Conservation (phyloP, 2,329 filamentous ascomycete species). For the Pseudogymnoascus sp. region DNA sequence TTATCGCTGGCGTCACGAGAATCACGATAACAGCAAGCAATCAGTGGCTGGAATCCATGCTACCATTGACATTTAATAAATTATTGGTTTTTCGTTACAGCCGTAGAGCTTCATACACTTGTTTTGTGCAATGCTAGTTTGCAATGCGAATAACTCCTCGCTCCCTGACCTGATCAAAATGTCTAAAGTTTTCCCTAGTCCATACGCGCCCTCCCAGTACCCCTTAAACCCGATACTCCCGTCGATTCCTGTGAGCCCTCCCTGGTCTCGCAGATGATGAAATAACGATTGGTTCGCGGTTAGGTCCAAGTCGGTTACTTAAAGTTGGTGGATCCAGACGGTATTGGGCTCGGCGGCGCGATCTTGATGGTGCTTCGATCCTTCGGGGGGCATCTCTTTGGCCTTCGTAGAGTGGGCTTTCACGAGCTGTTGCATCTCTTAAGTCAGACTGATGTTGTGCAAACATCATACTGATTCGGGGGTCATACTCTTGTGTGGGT, state of each 20-base stretch:
- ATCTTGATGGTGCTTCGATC: constrained; percentile 17
- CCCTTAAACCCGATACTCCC: constrained; percentile 4
- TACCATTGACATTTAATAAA: neutral
- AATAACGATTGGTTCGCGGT: neutral
- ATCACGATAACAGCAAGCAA: neutral
- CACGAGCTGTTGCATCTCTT: constrained; percentile 14
- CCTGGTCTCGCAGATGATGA: constrained; percentile 3
- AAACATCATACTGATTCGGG: constrained; percentile 26
- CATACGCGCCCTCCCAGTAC: neutral
- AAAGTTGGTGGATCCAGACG: constrained; percentile 13
- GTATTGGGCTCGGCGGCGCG: constrained; percentile 19
- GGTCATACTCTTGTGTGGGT: constrained; percentile 22
- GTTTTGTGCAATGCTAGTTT: neutral
- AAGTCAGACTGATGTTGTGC: constrained; percentile 24
- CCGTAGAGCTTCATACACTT: constrained; percentile 1
- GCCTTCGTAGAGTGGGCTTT: constrained; percentile 15
- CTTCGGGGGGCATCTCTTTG: constrained; percentile 13
- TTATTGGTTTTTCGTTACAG: constrained; percentile 2
- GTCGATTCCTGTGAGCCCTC: constrained; percentile 9
- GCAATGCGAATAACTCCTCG: neutral
- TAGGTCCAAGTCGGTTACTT: neutral
- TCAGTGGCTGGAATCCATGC: neutral
- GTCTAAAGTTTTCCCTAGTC: neutral
- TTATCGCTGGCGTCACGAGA: constrained; percentile 1
- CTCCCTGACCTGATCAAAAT: neutral